Evolutionary conservation across 1,139 yeast genomes (phyloP), one percentile per base, ranked within the genome.

Genomic region (Debaryomyces coudertii): DNA sequence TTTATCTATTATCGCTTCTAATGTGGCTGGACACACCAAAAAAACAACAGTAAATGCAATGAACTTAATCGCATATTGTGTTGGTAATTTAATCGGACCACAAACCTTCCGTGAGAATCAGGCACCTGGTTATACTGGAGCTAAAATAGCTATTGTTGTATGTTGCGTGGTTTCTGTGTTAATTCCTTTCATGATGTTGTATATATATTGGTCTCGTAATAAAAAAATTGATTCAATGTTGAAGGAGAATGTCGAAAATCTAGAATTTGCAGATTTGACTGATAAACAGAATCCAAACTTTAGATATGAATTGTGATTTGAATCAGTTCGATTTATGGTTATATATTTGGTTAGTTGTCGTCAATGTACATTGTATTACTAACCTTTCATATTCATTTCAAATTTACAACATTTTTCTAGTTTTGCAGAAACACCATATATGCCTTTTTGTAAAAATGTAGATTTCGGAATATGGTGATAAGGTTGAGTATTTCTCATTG

Each of bases 11-110:
- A 68, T 82, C 42, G 67, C 82, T 11, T 71, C 82, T 3, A 86
- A 86, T 56, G 79, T 82, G 7, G 85, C 90, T 2, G 93, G 93
- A 14, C 83, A 82, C 55, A 83, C 90, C 14, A 85, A 85, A 63
- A 81, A 84, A 59, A 66, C 80, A 40, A 78, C 83, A 5, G 77
- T 80, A 24, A 83, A 79, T 60, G 87, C 87, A 1, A 58, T 82
- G 24, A 74, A 76, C 33, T 75, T 85, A 62, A 69, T 85, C 46
- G 86, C 82, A 0, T 85, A 82, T 57, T 82, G 87, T 54, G 77
- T 79, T 23, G 90, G 93, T 23, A 86, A 86, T 52, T 68, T 86
- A 41, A 71, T 83, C 41, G 92, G 92, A 4, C 90, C 93, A 2
- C 90, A 84, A 60, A 76, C 85, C 38, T 85, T 85, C 59, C 68